phyloP scores from a whole-genome alignment of 2,329 filamentous ascomycete species.

The Stemphylium vesicarium region DNA sequence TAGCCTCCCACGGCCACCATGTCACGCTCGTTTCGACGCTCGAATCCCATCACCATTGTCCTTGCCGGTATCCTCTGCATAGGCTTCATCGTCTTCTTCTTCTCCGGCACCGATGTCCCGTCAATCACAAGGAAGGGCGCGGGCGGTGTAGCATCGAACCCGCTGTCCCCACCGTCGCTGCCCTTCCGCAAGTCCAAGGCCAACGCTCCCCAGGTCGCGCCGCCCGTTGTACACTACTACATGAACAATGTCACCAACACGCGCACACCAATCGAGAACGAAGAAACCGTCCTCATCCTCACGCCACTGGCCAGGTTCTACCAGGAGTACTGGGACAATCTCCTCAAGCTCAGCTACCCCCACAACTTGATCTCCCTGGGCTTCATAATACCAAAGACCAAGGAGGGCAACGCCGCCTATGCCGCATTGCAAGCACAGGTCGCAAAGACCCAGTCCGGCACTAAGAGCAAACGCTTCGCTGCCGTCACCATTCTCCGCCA shows the following conservation, averaged over 20 bases:
- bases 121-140: slow-evolving; percentile 58
- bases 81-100: slow-evolving; percentile 63
- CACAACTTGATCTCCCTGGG: slow-evolving; percentile 94
- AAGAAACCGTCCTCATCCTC: slow-evolving; percentile 86
- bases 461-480: slow-evolving; percentile 82
- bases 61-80: slow-evolving; percentile 75
- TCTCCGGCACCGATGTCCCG: slow-evolving; percentile 65
- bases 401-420: slow-evolving; percentile 88
- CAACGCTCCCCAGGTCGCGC: slow-evolving; percentile 67
- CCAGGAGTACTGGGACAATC: slow-evolving; percentile 92
- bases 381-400: slow-evolving; percentile 94
- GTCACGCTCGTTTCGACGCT: slow-evolving; percentile 76
- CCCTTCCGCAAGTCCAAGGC: slow-evolving; percentile 71
- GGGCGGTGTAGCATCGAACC: slow-evolving; percentile 67
- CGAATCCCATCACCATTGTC: slow-evolving; percentile 76
- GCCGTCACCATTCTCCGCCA: slow-evolving; percentile 94
- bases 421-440: slow-evolving; percentile 83
- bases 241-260: slow-evolving; percentile 94
- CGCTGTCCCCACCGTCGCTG: slow-evolving; percentile 75
- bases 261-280: slow-evolving; percentile 73
- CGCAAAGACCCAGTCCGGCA: slow-evolving; percentile 81
- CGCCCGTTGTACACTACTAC: slow-evolving; percentile 89
- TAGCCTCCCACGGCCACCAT: slow-evolving; percentile 46
- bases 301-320: slow-evolving; percentile 95
- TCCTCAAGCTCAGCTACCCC: slow-evolving; percentile 82